Conservation (phyloP, 805 yeast species). For the Ogataea nonfermentans region DNA sequence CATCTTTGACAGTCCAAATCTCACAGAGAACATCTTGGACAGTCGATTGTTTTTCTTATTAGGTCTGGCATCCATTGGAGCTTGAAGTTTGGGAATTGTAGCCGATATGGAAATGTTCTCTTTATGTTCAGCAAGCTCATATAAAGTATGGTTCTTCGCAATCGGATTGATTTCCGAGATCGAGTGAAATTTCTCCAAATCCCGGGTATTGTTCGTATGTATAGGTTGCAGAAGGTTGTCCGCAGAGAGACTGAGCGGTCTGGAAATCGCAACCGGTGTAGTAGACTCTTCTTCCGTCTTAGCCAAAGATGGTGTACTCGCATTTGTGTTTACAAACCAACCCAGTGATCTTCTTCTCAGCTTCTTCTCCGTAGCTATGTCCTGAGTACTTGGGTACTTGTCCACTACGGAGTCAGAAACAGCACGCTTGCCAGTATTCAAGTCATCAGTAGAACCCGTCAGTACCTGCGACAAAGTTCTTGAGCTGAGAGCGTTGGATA, state of each 20-base stretch:
- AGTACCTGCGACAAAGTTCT: slow-evolving; percentile 17
- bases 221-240: slow-evolving; percentile 7
- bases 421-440: slow-evolving; percentile 10
- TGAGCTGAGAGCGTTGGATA: slow-evolving; percentile 25
- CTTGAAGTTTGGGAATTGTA: slow-evolving; percentile 9
- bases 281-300: neutral
- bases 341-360: slow-evolving; percentile 23
- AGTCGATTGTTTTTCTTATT: slow-evolving; percentile 21
- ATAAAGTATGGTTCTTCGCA: neutral
- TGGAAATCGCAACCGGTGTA: neutral
- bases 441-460: slow-evolving; percentile 6
- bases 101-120: slow-evolving; percentile 2
- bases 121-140: slow-evolving; percentile 8
- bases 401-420: slow-evolving; percentile 14
- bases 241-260: slow-evolving; percentile 9
- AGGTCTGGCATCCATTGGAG: slow-evolving; percentile 2
- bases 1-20: slow-evolving; percentile 25
- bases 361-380: slow-evolving; percentile 9
- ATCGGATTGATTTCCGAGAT: neutral
- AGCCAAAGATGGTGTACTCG: slow-evolving; percentile 18
- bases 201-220: no score
- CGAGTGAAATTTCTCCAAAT: no score
- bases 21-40: slow-evolving; percentile 27
- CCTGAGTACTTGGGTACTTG: neutral
- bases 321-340: slow-evolving; percentile 26